Base-by-base conservation (phyloP, 768 basidiomycete genomes). In the Austroboletus festivus region DNA sequence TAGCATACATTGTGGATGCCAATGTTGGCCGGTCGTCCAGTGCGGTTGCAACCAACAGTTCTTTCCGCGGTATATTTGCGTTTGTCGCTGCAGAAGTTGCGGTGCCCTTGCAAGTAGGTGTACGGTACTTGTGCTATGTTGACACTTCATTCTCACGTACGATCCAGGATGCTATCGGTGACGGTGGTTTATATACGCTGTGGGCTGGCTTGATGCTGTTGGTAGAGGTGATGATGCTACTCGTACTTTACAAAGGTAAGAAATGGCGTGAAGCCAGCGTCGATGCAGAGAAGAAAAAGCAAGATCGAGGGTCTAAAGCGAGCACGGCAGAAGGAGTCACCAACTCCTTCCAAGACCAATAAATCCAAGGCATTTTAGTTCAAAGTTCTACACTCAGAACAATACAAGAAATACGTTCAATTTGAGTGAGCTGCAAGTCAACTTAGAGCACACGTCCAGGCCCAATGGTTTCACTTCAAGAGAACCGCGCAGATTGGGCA, bases 1-100 rank as follows among this genome's bases (percentile, higher is more conserved):
- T 96, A 26, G 85, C 92, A 0, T 94, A 93, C 61, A 79, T 94
- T 28, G 90, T 93, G 3, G 92, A 96, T 60, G 82, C 90, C 9
- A 96, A 94, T 57, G 73, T 75, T 3, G 93, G 93, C 6, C 78
- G 83, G 15, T 89, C 89, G 0, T 85, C 89, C 0, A 82, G 81
- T 2, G 90, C 88, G 0, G 79, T 82, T 7, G 89, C 92, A 0
- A 69, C 77, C 30, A 94, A 94, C 64, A 83, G 83, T 41, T 78
- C 78, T 19, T 85, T 88, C 64, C 79, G 93, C 23, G 89, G 92
- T 0, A 15, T 75, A 1, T 70, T 71, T 18, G 89, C 83, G 1
- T 87, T 88, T 60, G 57, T 89, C 16, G 81, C 82, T 1, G 79
- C 80, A 0, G 89, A 93, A 63, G 69, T 88, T 13, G 86, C 87